Evolutionary conservation across 305 asterid genomes (phyloP).

Genomic region (Plantago coronopus): DNA sequence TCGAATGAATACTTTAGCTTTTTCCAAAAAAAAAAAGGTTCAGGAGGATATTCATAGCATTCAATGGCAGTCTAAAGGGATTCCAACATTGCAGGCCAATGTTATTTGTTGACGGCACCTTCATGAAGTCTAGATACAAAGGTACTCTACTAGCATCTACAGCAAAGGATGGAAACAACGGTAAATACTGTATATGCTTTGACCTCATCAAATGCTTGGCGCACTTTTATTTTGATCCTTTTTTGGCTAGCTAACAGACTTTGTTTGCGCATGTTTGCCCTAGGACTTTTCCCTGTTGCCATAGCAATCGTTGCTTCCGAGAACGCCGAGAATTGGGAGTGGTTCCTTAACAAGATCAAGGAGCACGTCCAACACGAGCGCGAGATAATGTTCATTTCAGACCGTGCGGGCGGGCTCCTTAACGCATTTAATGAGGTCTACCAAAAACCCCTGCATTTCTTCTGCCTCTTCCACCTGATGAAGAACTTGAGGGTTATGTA

Average conservation of each 20-base stretch:
- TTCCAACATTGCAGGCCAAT: background rate
- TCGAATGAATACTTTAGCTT: no score
- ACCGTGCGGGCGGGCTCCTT: background rate
- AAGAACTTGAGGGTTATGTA: background rate
- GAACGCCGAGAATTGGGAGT: background rate
- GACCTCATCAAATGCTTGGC: no score
- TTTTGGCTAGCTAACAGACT: no score
- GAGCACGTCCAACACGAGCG: background rate
- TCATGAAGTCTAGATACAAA: conserved; percentile 1
- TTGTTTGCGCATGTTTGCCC: no score
- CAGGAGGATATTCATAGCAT: background rate
- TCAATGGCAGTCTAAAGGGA: background rate
- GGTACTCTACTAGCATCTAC: background rate
- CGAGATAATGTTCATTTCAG: background rate
- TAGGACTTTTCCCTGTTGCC: background rate
- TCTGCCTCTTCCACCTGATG: background rate
- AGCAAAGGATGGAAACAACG: background rate
- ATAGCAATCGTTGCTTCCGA: background rate
- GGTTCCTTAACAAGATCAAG: background rate
- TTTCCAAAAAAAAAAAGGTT: background rate
- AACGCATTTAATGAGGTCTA: background rate
- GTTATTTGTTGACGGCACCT: conserved; percentile 1
- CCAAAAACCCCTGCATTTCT: background rate
- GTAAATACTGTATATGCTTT: background rate
- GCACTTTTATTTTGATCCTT: no score